Base-by-base conservation (phyloP, 2,329 filamentous ascomycete species). In the Nemania sp. region DNA sequence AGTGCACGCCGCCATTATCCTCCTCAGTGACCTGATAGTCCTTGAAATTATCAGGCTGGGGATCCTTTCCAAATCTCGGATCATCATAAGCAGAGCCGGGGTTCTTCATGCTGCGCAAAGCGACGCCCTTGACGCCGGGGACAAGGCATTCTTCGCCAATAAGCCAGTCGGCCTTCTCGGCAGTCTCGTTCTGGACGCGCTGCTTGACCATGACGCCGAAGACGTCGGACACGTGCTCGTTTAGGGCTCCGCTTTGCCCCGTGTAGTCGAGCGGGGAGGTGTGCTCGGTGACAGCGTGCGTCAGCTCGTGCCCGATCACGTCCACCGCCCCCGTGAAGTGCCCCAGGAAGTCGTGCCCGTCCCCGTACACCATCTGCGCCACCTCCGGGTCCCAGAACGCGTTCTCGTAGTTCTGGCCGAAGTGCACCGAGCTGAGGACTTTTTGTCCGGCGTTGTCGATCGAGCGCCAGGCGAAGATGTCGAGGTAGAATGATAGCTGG, bases 161-260 rank as follows among this genome's bases (percentile, higher is more conserved):
- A 3, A 82, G 70, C 80, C 80, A 83, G 63, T 82, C 78, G 2
- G 79, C 77, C 7, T 73, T 67, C 3, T 71, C 70, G 1, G 77
- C 70, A 8, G 68, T 74, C 60, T 77, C 73, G 19, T 78, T 57
- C 48, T 80, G 71, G 7, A 73, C 71, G 59, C 73, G 74, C 66
- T 83, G 80, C 71, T 83, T 81, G 54, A 80, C 69, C 77, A 83
- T 82, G 66, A 79, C 75, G 53, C 79, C 81, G 60, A 83, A 83
- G 1, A 78, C 77, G 59, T 84, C 81, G 0, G 80, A 78, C 26
- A 83, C 61, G 58, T 80, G 78, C 66, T 84, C 81, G 54, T 83
- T 83, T 33, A 84, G 70, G 12, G 80, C 80, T 15, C 81, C 81
- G 12, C 76, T 68, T 64, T 83, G 77, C 31, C 72, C 75, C n/a